A percentile compares a stretch with the other conserved stretches of the same genome.
Conservation (phyloP, 495 filamentous ascomycete species). For the Daldinia vernicosa region DNA sequence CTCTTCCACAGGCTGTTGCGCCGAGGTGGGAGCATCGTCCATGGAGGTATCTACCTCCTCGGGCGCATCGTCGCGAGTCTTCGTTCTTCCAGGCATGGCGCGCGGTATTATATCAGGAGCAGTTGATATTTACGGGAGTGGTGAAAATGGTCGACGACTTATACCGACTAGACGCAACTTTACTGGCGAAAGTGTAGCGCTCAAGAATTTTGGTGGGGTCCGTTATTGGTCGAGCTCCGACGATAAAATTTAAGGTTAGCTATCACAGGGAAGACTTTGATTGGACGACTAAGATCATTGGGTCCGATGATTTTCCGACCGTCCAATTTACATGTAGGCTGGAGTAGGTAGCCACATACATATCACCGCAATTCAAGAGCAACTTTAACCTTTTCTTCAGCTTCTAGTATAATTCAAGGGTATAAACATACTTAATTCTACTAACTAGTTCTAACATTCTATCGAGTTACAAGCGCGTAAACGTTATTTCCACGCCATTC, state of each 20-base stretch:
- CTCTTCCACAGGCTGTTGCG: constrained; percentile 38
- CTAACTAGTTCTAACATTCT: too few species aligned
- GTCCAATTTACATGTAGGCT: not conserved
- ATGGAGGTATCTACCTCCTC: constrained; percentile 61
- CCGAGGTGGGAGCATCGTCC: constrained; percentile 58
- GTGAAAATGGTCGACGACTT: not conserved
- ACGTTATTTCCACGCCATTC: too few species aligned
- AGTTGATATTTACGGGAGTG: not conserved
- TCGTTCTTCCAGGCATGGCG: constrained; percentile 49
- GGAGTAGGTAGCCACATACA: too few species aligned
- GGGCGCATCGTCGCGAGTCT: constrained; percentile 36
- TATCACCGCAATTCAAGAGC: too few species aligned
- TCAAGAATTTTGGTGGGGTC: constrained; percentile 35
- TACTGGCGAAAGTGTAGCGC: constrained; percentile 11
- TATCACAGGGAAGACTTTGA: not conserved
- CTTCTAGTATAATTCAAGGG: too few species aligned
- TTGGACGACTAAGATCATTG: not conserved
- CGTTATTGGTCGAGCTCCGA: constrained; percentile 19
- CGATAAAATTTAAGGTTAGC: constrained; percentile 32
- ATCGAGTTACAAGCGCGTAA: too few species aligned
- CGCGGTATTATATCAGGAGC: not conserved
- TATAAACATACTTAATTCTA: too few species aligned
- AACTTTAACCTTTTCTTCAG: too few species aligned
- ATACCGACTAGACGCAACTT: not conserved
- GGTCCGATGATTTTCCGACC: constrained; percentile 11